Evolutionary conservation across 2,329 filamentous ascomycete species (phyloP).

Genomic region (Zasmidium angulare): DNA sequence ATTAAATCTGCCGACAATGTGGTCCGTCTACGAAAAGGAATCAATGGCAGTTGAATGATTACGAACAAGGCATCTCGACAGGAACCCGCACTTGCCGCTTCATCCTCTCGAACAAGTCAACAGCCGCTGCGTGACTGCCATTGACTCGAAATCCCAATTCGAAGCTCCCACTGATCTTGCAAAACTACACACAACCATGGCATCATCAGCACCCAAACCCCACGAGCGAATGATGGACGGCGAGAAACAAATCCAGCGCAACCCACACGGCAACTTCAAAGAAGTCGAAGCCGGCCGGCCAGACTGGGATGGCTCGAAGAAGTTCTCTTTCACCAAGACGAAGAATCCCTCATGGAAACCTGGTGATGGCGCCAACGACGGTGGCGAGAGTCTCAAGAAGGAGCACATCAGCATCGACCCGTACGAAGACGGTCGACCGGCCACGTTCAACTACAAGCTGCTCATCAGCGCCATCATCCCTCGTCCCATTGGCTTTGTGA

Average conservation of each 20-base stretch:
- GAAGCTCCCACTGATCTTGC: neutral
- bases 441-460: constrained; percentile 83
- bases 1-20: no score
- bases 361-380: constrained; percentile 64
- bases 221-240: constrained; percentile 42
- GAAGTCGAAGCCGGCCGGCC: constrained; percentile 65
- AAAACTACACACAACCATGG: neutral
- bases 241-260: constrained; percentile 22
- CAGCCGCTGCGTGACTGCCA: neutral
- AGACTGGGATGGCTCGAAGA: constrained; percentile 53
- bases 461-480: constrained; percentile 81
- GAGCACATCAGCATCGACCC: constrained; percentile 79
- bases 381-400: constrained; percentile 51
- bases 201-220: constrained; percentile 9
- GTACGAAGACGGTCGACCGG: constrained; percentile 66
- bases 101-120: neutral
- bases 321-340: constrained; percentile 62
- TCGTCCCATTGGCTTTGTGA: constrained; percentile 70
- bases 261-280: constrained; percentile 71
- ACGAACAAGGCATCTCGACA: no score
- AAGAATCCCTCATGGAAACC: constrained; percentile 64
- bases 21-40: no score
- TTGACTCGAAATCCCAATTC: neutral
- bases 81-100: neutral
- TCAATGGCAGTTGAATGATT: no score